Conservation (phyloP, 495 filamentous ascomycete species). For the Xylaria venustula region DNA sequence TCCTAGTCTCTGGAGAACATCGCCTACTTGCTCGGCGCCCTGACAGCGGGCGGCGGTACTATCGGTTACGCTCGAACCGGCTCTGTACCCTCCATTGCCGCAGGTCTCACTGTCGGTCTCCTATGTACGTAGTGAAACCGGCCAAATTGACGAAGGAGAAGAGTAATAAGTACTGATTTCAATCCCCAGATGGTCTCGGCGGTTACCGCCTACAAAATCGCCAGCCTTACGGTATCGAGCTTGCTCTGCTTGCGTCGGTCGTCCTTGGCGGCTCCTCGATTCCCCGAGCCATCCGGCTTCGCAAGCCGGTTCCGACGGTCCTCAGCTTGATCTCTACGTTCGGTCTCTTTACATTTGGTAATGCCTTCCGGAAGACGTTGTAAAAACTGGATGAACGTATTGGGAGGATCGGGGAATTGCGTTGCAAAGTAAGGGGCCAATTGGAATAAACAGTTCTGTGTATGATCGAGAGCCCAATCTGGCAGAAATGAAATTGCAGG, state of each 20-base stretch:
- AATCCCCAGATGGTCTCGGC: slow-evolving; percentile 57
- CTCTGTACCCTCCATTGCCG: slow-evolving; percentile 80
- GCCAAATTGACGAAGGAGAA: neutral
- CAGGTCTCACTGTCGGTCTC: slow-evolving; percentile 76
- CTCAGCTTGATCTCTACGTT: slow-evolving; percentile 63
- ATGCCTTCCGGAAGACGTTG: slow-evolving; percentile 44
- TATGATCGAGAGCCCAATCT: neutral
- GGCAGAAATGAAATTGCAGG: neutral
- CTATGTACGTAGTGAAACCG: slow-evolving; percentile 40
- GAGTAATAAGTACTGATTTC: slow-evolving; percentile 1
- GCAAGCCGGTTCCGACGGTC: slow-evolving; percentile 73
- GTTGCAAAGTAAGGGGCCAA: neutral
- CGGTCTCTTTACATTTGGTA: slow-evolving; percentile 61
- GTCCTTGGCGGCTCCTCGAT: slow-evolving; percentile 79
- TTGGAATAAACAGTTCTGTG: neutral
- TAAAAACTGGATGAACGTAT: slow-evolving; percentile 18
- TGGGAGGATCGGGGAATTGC: neutral
- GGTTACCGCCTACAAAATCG: slow-evolving; percentile 65
- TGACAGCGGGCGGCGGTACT: slow-evolving; percentile 83
- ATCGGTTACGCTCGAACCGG: slow-evolving; percentile 79
- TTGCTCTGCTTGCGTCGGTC: slow-evolving; percentile 74
- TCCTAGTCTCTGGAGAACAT: slow-evolving; percentile 26
- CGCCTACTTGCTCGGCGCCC: slow-evolving; percentile 72
- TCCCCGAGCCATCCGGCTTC: slow-evolving; percentile 75
- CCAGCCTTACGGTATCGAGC: slow-evolving; percentile 70